phyloP scores from a whole-genome alignment of 345 rosid species.

The Citrus hindsii region DNA sequence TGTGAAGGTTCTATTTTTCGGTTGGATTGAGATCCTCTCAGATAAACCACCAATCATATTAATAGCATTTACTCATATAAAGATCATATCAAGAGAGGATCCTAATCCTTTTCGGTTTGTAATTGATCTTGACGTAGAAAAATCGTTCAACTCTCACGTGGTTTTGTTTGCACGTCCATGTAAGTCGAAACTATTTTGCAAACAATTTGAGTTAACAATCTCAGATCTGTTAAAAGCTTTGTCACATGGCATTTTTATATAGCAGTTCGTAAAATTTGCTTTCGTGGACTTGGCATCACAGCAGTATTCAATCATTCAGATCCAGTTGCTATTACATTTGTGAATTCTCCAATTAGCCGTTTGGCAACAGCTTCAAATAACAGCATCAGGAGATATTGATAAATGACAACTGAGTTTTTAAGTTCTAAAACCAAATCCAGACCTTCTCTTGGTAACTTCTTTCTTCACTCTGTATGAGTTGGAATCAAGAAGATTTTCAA shows the following conservation, averaged over 20 bases:
- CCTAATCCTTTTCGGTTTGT: not conserved
- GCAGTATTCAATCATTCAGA: not conserved
- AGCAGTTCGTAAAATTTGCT: not conserved
- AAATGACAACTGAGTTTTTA: not conserved
- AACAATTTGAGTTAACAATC: not conserved
- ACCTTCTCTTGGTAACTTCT: slow-evolving; percentile 13
- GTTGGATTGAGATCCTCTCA: too few species aligned
- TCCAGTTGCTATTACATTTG: not conserved
- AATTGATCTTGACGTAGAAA: not conserved
- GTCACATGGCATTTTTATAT: not conserved
- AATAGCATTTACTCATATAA: too few species aligned
- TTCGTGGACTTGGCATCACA: too few species aligned
- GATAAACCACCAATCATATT: too few species aligned
- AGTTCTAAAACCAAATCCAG: slow-evolving; percentile 15
- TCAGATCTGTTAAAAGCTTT: not conserved
- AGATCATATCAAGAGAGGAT: too few species aligned
- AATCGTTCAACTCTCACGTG: not conserved
- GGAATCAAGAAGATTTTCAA: slow-evolving; percentile 40
- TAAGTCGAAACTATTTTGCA: not conserved
- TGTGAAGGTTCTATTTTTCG: not conserved
- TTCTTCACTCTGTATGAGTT: slow-evolving; percentile 11
- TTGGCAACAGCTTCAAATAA: not conserved
- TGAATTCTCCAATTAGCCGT: not conserved
- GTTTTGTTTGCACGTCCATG: not conserved
- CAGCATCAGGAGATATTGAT: not conserved